Conservation (phyloP, 148 eudicot species). For the Spergularia bocconei region DNA sequence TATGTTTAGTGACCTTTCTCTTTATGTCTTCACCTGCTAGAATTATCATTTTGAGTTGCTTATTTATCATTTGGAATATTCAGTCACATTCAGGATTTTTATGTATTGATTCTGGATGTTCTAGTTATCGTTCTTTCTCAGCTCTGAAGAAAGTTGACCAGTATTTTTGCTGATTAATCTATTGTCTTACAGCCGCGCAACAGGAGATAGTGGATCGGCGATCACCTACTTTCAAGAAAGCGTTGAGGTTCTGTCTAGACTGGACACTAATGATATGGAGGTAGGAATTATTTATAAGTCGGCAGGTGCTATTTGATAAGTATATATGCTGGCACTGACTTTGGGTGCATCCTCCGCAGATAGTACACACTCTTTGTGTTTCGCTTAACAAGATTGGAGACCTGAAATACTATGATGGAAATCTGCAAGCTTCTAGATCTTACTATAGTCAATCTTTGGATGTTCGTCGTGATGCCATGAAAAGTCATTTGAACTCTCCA, state of each 20-base stretch:
- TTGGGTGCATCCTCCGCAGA: constrained; percentile 45
- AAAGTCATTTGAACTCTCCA: constrained; percentile 45
- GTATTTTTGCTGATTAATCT: not conserved
- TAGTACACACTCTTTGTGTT: constrained; percentile 86
- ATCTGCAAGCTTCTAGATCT: constrained; percentile 73
- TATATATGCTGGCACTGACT: constrained; percentile 6
- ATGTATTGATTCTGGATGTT: not conserved
- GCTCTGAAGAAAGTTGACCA: not conserved
- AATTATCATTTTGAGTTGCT: not conserved
- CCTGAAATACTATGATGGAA: constrained; percentile 83
- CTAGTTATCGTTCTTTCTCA: not conserved
- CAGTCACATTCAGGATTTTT: not conserved
- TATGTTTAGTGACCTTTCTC: not conserved
- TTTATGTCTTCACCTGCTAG: not conserved
- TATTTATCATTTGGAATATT: not conserved
- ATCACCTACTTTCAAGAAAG: constrained; percentile 88
- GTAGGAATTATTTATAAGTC: constrained; percentile 27
- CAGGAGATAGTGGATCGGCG: constrained; percentile 79
- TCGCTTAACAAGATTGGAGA: constrained; percentile 97
- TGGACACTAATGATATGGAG: constrained; percentile 70
- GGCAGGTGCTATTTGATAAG: not conserved
- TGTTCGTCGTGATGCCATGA: constrained; percentile 76
- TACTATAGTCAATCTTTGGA: constrained; percentile 71
- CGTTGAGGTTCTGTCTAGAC: constrained; percentile 62
- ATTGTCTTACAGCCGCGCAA: constrained; percentile 71